Conservation (phyloP, 768 basidiomycete species). For the Kwoniella dendrophila region DNA sequence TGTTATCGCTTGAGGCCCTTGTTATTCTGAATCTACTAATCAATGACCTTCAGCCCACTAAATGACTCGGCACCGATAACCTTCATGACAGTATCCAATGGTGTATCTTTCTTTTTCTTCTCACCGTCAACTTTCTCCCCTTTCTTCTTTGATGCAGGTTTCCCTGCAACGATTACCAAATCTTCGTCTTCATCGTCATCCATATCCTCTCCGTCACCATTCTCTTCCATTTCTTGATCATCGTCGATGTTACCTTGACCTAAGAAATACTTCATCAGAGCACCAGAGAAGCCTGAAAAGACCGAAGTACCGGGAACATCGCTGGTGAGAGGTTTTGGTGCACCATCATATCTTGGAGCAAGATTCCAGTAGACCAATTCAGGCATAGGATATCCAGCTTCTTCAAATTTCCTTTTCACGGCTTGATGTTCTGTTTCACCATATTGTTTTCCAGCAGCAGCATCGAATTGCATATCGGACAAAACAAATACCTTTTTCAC, state of each 20-base stretch:
- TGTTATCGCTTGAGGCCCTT: no score
- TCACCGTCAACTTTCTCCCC: background rate
- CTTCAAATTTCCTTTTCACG: constrained; percentile 63
- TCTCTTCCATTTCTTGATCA: constrained; percentile 15
- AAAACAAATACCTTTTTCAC: constrained; percentile 75
- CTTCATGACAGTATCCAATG: constrained; percentile 26
- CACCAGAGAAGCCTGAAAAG: constrained; percentile 70
- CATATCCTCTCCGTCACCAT: constrained; percentile 5
- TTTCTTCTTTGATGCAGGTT: constrained; percentile 5
- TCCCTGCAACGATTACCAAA: background rate
- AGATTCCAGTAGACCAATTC: constrained; percentile 76
- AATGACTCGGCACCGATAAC: constrained; percentile 29
- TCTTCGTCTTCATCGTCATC: constrained; percentile 19
- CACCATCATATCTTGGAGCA: constrained; percentile 23
- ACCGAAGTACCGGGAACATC: constrained; percentile 68
- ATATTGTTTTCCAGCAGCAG: constrained; percentile 24
- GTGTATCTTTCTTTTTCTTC: constrained; percentile 26
- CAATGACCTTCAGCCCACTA: constrained; percentile 27
- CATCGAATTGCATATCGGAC: constrained; percentile 77
- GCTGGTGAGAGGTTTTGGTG: constrained; percentile 61
- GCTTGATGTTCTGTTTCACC: constrained; percentile 68
- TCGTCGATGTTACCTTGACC: constrained; percentile 43
- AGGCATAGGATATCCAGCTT: constrained; percentile 71
- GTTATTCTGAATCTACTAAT: constrained; percentile 11
- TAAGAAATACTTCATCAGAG: constrained; percentile 74